Evolutionary conservation across 768 basidiomycete species (phyloP).

Genomic region (Pholiota conissans): DNA sequence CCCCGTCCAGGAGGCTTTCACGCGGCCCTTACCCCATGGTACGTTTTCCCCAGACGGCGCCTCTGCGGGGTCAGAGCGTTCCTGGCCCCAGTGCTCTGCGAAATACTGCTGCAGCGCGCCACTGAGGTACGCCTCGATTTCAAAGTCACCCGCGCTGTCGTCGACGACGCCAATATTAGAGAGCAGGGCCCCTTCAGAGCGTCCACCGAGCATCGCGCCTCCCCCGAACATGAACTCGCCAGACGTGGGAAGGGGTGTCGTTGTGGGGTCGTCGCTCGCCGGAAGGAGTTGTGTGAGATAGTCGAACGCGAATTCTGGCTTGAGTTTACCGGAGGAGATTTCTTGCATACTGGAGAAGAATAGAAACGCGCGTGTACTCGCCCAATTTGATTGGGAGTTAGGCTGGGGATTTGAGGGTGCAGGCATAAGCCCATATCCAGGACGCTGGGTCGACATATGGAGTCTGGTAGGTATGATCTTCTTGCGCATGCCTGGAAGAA

Average conservation of each 20-base stretch:
- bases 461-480: conserved; percentile 64
- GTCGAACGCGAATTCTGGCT: conserved; percentile 45
- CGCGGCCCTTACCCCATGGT: conserved; percentile 39
- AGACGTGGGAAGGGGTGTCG: conserved; percentile 23
- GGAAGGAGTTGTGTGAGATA: conserved; percentile 65
- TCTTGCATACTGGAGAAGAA: conserved; percentile 46
- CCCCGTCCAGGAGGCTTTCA: conserved; percentile 65
- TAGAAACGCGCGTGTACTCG: conserved; percentile 56
- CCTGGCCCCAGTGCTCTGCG: conserved; percentile 22
- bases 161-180: conserved; percentile 38
- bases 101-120: conserved; percentile 56
- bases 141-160: conserved; percentile 30
- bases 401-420: not conserved
- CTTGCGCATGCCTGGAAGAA: conserved; percentile 60
- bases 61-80: conserved; percentile 7
- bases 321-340: conserved; percentile 59
- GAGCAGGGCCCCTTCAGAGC: conserved; percentile 22
- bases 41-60: conserved; percentile 23
- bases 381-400: conserved; percentile 19
- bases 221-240: conserved; percentile 72
- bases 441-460: conserved; percentile 66
- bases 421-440: conserved; percentile 15
- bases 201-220: conserved; percentile 37
- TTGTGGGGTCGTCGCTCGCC: conserved; percentile 1
- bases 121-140: conserved; percentile 29